Evolutionary conservation across 2,329 filamentous ascomycete species (phyloP).

Genomic region (Fusarium equiseti): DNA sequence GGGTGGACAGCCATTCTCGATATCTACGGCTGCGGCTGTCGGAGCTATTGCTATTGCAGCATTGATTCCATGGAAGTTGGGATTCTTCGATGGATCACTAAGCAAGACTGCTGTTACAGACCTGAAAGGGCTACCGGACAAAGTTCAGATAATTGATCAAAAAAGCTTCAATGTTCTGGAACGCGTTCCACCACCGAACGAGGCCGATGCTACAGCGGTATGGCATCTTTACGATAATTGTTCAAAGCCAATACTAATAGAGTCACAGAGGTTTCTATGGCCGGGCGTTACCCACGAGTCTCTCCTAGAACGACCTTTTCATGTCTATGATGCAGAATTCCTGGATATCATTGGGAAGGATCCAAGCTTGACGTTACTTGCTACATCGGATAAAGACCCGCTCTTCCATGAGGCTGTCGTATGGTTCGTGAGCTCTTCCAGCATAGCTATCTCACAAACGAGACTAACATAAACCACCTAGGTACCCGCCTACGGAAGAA

Average conservation of each 20-base stretch:
- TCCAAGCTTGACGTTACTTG: constrained; percentile 64
- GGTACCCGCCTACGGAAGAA: constrained; percentile 60
- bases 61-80: constrained; percentile 2
- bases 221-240: neutral
- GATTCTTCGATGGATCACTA: neutral
- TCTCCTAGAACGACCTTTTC: constrained; percentile 35
- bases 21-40: neutral
- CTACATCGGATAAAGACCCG: constrained; percentile 57
- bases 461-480: neutral
- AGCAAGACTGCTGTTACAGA: neutral
- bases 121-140: constrained; percentile 15
- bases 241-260: rapidly evolving
- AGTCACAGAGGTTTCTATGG: constrained; percentile 31
- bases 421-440: constrained; percentile 51
- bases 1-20: neutral
- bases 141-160: constrained; percentile 42
- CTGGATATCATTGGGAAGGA: constrained; percentile 60
- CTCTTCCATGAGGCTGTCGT: constrained; percentile 68
- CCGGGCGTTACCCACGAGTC: constrained; percentile 38
- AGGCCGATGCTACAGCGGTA: constrained; percentile 41
- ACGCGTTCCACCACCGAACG: constrained; percentile 26
- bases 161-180: constrained; percentile 41
- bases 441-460: rapidly evolving
- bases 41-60: constrained; percentile 6
- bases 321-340: constrained; percentile 62